Evolutionary conservation across 2,329 filamentous ascomycete genomes (phyloP).

Genomic region (Diplocarpon rosae): DNA sequence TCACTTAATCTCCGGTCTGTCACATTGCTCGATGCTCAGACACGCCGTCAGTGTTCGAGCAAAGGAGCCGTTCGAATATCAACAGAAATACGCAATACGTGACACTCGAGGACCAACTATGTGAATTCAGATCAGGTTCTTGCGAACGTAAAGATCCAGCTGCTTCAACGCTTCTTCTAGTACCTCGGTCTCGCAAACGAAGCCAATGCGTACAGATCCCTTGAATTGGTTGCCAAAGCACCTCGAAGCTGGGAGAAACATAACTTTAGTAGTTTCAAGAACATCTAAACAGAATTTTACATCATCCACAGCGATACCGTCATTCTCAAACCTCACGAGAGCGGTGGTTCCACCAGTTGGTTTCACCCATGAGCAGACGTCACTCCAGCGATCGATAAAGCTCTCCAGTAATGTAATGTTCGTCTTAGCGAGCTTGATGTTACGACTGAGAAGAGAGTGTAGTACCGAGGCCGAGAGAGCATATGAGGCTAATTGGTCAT

Average conservation of each 20-base stretch:
- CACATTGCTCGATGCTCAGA: no score
- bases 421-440: constrained; percentile 53
- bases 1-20: no score
- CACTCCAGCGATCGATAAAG: constrained; percentile 54
- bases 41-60: no score
- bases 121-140: constrained; percentile 8
- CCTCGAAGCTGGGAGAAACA: constrained; percentile 61
- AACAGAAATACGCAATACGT: background rate
- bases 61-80: no score
- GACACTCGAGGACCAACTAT: background rate
- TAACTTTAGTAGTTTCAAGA: constrained; percentile 56
- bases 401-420: constrained; percentile 56
- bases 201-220: constrained; percentile 70
- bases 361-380: constrained; percentile 57
- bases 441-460: constrained; percentile 49
- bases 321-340: constrained; percentile 57
- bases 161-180: constrained; percentile 51
- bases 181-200: constrained; percentile 60
- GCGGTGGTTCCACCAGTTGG: constrained; percentile 72
- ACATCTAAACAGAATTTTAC: constrained; percentile 60
- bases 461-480: constrained; percentile 57
- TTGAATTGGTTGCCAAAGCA: constrained; percentile 67
- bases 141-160: constrained; percentile 20
- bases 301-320: constrained; percentile 54
- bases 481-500: constrained; percentile 67